phyloP scores from a whole-genome alignment of 768 basidiomycete genomes.

The Suillus paluster region DNA sequence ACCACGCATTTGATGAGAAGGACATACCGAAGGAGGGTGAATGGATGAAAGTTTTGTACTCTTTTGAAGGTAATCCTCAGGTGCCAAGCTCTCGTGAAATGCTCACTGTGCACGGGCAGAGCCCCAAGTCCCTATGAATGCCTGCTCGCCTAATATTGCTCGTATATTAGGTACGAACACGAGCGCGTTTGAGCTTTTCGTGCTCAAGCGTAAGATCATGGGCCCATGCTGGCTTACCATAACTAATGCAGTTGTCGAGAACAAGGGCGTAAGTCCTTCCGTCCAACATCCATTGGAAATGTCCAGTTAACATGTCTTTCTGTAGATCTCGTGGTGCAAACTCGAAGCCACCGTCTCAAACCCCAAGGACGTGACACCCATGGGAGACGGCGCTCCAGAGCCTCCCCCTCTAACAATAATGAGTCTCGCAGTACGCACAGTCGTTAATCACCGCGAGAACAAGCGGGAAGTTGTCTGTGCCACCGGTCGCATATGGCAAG shows the following conservation, averaged over 20 bases:
- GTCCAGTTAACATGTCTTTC: background rate
- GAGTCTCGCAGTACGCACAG: slow-evolving; percentile 85
- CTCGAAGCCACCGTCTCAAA: slow-evolving; percentile 82
- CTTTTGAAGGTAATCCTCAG: slow-evolving; percentile 71
- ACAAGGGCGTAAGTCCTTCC: slow-evolving; percentile 69
- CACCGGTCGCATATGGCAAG: slow-evolving; percentile 82
- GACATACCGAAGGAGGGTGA: slow-evolving; percentile 82
- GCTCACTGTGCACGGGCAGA: slow-evolving; percentile 20
- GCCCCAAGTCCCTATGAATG: slow-evolving; percentile 64
- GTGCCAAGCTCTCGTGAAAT: background rate
- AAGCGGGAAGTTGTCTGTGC: slow-evolving; percentile 92
- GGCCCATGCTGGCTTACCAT: slow-evolving; percentile 97
- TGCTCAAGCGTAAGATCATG: slow-evolving; percentile 97
- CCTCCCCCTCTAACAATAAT: slow-evolving; percentile 89
- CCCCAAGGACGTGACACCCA: slow-evolving; percentile 88
- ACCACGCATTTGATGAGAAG: slow-evolving; percentile 84
- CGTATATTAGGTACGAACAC: slow-evolving; percentile 92
- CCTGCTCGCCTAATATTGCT: slow-evolving; percentile 82
- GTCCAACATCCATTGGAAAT: background rate
- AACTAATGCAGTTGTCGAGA: slow-evolving; percentile 72
- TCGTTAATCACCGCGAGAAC: slow-evolving; percentile 93
- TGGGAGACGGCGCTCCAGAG: slow-evolving; percentile 76
- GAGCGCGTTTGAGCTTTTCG: slow-evolving; percentile 90
- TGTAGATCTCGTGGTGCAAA: slow-evolving; percentile 97
- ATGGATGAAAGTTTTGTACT: slow-evolving; percentile 95